Conservation (phyloP, 768 basidiomycete species). For the Lepiota venenata region DNA sequence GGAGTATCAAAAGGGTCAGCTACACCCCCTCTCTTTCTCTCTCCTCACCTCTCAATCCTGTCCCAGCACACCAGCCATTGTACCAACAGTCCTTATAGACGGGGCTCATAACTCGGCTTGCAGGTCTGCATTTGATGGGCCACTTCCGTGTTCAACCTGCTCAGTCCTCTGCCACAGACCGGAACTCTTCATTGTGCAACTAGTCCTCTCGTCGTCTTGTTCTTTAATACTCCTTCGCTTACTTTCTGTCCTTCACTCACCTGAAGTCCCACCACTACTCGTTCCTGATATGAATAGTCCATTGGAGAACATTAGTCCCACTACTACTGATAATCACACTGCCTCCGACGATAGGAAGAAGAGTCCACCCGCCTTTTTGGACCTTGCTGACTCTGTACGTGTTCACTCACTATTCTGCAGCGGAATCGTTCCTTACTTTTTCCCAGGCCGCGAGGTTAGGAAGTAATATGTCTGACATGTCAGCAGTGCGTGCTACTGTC, state of each 20-base stretch:
- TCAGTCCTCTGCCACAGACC: conserved; percentile 17
- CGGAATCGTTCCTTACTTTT: conserved; percentile 17
- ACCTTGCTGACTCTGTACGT: conserved; percentile 90
- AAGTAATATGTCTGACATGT: conserved; percentile 83
- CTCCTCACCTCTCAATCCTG: conserved; percentile 16
- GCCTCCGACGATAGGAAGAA: conserved; percentile 73
- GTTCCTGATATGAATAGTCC: conserved; percentile 60
- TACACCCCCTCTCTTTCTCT: conserved; percentile 15
- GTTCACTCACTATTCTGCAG: conserved; percentile 12
- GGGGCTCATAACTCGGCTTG: conserved; percentile 60
- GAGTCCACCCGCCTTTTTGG: conserved; percentile 89
- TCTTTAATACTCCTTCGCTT: conserved; percentile 31
- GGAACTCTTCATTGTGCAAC: conserved; percentile 67
- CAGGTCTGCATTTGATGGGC: conserved; percentile 45
- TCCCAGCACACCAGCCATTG: conserved; percentile 41
- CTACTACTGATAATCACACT: conserved; percentile 71
- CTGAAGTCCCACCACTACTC: conserved; percentile 42
- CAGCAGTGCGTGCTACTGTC: conserved; percentile 59
- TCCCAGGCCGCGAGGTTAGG: conserved; percentile 76
- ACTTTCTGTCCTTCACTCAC: conserved; percentile 55
- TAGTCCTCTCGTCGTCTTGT: conserved; percentile 38
- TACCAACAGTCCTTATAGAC: conserved; percentile 82
- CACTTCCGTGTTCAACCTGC: conserved; percentile 21
- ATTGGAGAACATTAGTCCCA: conserved; percentile 67
- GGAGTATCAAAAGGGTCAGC: conserved; percentile 50